Evolutionary conservation across 257 asterid genomes (phyloP), one percentile per base, ranked within the genome.

Genomic region (Gentiana dahurica): DNA sequence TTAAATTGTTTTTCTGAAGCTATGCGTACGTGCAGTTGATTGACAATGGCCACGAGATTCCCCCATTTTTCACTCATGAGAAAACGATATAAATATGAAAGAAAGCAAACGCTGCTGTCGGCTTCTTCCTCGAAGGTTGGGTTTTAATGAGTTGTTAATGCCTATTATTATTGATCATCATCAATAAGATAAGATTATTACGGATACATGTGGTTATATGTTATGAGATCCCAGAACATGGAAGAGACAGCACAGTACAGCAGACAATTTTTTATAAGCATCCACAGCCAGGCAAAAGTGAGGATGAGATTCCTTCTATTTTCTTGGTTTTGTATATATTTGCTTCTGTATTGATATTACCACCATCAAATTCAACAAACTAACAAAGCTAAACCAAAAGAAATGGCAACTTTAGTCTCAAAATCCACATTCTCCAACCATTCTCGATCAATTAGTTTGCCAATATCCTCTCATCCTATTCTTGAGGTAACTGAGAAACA

Each of bases 391-490:
- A 15, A 15, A 15, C 24, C 24, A 68, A 44, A 12, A 65, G 65
- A 56, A 24, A 68, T 74, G 77, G 66, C 75, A 11, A 52, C 51
- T 39, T 55, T 39, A 44, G 24, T 15, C 24, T 15, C 24, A 15
- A 15, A 15, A 15, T 15, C 0, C 24, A 15, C 24, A 15, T 15
- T 65, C 9, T 33, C 70, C 33, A 48, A 51, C 68, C 87, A 76
- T 47, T 43, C 64, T 52, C 72, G 78, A 64, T 71, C 77, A 37
- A 71, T 69, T 56, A 76, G 78, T 52, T 68, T 71, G 36, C 85
- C 55, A 33, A 57, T 77, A 4, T 63, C 68, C 44, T 59, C 82
- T 53, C 79, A 71, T 37, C 85, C 85, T 5, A 51, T 61, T 48
- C 34, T 65, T 34, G 50, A 49, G 0, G 36, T 6, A 6, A 66